Evolutionary conservation across 441 rosid genomes (phyloP).

Genomic region (Kokia cookei): DNA sequence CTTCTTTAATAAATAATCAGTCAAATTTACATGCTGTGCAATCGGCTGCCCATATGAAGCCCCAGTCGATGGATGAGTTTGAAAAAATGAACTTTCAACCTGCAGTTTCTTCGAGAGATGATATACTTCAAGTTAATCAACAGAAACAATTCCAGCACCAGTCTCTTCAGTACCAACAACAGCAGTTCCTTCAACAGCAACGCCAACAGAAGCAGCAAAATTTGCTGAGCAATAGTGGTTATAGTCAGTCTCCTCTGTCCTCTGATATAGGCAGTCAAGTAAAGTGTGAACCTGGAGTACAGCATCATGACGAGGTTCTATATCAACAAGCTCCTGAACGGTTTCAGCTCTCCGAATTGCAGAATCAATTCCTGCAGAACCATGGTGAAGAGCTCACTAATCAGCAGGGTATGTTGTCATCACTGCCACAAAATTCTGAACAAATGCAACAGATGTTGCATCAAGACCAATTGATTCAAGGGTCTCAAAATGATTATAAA

Average conservation of each 20-base stretch:
- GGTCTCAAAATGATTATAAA: conserved; percentile 52
- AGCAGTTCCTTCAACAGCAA: conserved; percentile 63
- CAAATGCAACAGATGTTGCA: conserved; percentile 70
- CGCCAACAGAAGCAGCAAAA: conserved; percentile 61
- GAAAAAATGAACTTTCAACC: conserved; percentile 55
- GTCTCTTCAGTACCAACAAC: conserved; percentile 61
- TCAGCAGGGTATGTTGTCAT: conserved; percentile 44
- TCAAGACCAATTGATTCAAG: conserved; percentile 53
- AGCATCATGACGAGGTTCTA: conserved; percentile 45
- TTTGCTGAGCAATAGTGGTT: conserved; percentile 44
- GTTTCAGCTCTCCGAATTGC: conserved; percentile 60
- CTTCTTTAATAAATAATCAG: conserved; percentile 48
- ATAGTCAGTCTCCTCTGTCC: conserved; percentile 50
- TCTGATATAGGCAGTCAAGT: conserved; percentile 58
- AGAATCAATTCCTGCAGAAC: conserved; percentile 69
- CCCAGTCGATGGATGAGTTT: conserved; percentile 42
- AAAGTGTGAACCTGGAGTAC: conserved; percentile 78
- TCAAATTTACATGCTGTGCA: conserved; percentile 42
- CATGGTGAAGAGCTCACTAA: conserved; percentile 48
- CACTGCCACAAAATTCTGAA: conserved; percentile 57
- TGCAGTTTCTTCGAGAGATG: conserved; percentile 37
- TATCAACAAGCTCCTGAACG: conserved; percentile 63
- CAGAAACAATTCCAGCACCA: conserved; percentile 74
- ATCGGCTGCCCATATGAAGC: conserved; percentile 42
- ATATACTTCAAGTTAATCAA: conserved; percentile 54